phyloP scores from a whole-genome alignment of 2,329 filamentous ascomycete genomes.

The Pseudomassariella vexata region DNA sequence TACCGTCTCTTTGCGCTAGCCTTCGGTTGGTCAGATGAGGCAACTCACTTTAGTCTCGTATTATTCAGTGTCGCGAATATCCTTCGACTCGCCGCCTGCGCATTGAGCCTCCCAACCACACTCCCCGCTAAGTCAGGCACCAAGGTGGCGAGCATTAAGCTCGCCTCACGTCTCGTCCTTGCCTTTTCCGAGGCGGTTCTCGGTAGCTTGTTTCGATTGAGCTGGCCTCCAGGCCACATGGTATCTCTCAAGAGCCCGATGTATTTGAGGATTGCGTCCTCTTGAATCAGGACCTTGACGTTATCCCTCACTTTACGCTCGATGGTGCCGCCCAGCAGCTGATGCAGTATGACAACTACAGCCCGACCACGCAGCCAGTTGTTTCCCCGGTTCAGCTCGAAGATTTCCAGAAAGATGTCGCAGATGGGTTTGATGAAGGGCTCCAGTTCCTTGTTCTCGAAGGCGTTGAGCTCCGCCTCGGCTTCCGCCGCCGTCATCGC shows the following conservation, averaged over 20 bases:
- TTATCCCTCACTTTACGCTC: slow-evolving; percentile 91
- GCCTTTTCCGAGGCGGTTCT: slow-evolving; percentile 69
- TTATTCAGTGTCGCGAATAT: slow-evolving; percentile 93
- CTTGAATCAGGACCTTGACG: slow-evolving; percentile 65
- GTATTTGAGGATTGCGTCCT: slow-evolving; percentile 73
- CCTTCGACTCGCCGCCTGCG: slow-evolving; percentile 80
- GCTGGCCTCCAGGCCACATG: slow-evolving; percentile 73
- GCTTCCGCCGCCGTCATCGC: slow-evolving; percentile 62
- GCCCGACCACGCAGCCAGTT: slow-evolving; percentile 96
- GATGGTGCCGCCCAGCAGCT: slow-evolving; percentile 90
- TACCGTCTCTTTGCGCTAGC: no score
- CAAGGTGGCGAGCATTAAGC: slow-evolving; percentile 80
- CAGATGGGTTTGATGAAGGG: slow-evolving; percentile 98
- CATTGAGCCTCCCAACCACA: slow-evolving; percentile 89
- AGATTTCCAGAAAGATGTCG: slow-evolving; percentile 93
- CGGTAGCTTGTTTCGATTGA: slow-evolving; percentile 41
- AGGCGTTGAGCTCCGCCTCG: slow-evolving; percentile 88
- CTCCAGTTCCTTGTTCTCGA: slow-evolving; percentile 82
- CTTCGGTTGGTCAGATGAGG: no score
- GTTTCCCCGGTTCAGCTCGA: slow-evolving; percentile 89
- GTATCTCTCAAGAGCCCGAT: slow-evolving; percentile 65
- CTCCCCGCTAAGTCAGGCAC: slow-evolving; percentile 87
- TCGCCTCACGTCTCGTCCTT: slow-evolving; percentile 79
- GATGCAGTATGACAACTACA: slow-evolving; percentile 92
- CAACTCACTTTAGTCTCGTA: slow-evolving; percentile 73